Base-by-base conservation (phyloP, 352 stramenopile species). In the Phytophthora brassicae region DNA sequence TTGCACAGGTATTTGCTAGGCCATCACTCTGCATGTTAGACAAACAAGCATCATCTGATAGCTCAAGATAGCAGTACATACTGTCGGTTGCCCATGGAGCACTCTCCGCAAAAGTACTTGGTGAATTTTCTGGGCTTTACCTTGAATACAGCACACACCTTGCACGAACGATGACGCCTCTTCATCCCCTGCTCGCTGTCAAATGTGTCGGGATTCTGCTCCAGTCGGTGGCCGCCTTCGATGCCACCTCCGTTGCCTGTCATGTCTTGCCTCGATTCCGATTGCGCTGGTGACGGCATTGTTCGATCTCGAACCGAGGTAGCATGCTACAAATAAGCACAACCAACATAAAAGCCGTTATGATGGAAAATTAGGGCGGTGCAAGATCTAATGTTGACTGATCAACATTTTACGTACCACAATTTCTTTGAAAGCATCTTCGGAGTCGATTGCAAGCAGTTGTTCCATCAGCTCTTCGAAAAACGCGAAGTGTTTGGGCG, bases 401-500 rank as follows among this genome's bases (percentile, higher is more conserved):
- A 13, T 39, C 28, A 53, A 39, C 44, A 51, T 51, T 39, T 24
- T 4, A 53, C 33, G 26, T 53, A 53, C 45, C 22, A 42, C 22
- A 6, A 38, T 38, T 5, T 53, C 17, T 0, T 7, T 20, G 28
- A 53, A 53, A 38, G 26, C 45, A 29, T 42, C 6, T 1, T 4
- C 28, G 0, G 39, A 28, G 14, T 23, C 45, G 13, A 41, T 17
- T 4, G 28, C 26, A 17, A 51, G 44, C n/a, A 51, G n/a, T 17
- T 51, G 44, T 12, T 38, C 44, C 24, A 51, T 39, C 23, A 51
- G 26, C 23, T 28, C 24, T 58, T 59, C 39, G 24, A 56, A 64
- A 33, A 59, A 58, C 6, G 38, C 33, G 39, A 46, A 43, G 20
- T 53, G 56, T 16, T 64, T 53, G 1, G 47, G 28, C 6, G 29